Percentiles rank a stretch among this genome's conserved stretches.
phyloP scores from a whole-genome alignment of 768 basidiomycete species.

The Naganishia randhawae region DNA sequence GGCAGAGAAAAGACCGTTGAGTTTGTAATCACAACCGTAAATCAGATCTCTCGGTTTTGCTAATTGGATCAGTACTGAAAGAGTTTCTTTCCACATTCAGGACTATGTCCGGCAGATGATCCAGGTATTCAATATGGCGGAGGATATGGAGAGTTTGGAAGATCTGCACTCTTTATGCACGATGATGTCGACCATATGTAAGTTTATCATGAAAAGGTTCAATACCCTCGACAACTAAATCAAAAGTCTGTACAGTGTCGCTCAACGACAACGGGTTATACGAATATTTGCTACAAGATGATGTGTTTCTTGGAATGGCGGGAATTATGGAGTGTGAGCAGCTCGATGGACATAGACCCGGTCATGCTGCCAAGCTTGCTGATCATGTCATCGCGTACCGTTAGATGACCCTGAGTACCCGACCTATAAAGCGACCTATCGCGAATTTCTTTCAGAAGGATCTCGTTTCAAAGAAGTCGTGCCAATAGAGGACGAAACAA shows the following conservation, averaged over 20 bases:
- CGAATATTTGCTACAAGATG: slow-evolving; percentile 90
- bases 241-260: slow-evolving; percentile 61
- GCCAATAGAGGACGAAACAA: slow-evolving; percentile 66
- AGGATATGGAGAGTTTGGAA: slow-evolving; percentile 85
- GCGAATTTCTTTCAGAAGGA: slow-evolving; percentile 78
- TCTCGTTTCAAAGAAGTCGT: slow-evolving; percentile 88
- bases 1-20: slow-evolving; percentile 31
- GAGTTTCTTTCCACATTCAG: slow-evolving; percentile 52
- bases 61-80: background rate
- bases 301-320: slow-evolving; percentile 83
- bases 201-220: slow-evolving; percentile 42
- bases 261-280: slow-evolving; percentile 92
- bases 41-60: background rate
- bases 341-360: background rate
- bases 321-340: slow-evolving; percentile 92
- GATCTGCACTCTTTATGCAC: slow-evolving; percentile 86
- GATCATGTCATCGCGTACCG: slow-evolving; percentile 18
- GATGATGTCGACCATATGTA: slow-evolving; percentile 91
- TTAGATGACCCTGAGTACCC: slow-evolving; percentile 99
- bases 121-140: slow-evolving; percentile 77
- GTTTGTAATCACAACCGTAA: slow-evolving; percentile 25
- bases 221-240: slow-evolving; percentile 5
- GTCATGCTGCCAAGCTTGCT: slow-evolving; percentile 9
- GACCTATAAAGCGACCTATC: slow-evolving; percentile 91
- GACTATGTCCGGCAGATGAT: slow-evolving; percentile 84